Evolutionary conservation across 768 basidiomycete species (phyloP).

Genomic region (Termitomyces titanicus): DNA sequence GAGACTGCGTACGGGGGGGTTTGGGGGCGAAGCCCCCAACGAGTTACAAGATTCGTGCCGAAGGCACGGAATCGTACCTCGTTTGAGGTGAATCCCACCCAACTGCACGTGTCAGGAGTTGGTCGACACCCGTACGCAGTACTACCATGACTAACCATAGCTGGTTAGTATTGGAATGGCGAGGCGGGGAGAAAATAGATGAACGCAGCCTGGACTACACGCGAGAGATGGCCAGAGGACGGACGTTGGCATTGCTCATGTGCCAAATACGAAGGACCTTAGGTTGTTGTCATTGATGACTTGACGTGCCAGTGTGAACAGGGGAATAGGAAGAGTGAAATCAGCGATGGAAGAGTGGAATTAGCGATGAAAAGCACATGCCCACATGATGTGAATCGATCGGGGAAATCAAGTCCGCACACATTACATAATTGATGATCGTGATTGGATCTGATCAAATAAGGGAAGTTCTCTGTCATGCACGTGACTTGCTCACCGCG

Average conservation of each 20-base stretch:
- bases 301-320: constrained; percentile 35
- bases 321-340: constrained; percentile 12
- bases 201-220: constrained; percentile 20
- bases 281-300: constrained; percentile 30
- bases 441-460: no score
- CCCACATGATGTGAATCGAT: no score
- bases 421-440: no score
- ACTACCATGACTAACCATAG: constrained; percentile 25
- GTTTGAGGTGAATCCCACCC: constrained; percentile 35
- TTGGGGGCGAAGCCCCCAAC: no score
- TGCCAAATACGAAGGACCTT: constrained; percentile 28
- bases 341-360: constrained; percentile 17
- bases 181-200: constrained; percentile 16
- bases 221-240: constrained; percentile 22
- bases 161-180: constrained; percentile 18
- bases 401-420: no score
- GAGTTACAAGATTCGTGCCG: no score
- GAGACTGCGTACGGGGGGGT: no score
- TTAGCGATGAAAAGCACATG: no score
- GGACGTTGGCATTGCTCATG: constrained; percentile 28
- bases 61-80: no score
- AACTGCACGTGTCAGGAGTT: constrained; percentile 21
- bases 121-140: constrained; percentile 20
- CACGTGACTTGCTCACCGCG: no score
- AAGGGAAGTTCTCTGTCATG: no score